A percentile compares a stretch with the other conserved stretches of the same genome.
These are phyloP conservation scores for Barnettozyma californica DNA, from an alignment of 805 yeast genomes.

Conservation along the genomic window DNA sequence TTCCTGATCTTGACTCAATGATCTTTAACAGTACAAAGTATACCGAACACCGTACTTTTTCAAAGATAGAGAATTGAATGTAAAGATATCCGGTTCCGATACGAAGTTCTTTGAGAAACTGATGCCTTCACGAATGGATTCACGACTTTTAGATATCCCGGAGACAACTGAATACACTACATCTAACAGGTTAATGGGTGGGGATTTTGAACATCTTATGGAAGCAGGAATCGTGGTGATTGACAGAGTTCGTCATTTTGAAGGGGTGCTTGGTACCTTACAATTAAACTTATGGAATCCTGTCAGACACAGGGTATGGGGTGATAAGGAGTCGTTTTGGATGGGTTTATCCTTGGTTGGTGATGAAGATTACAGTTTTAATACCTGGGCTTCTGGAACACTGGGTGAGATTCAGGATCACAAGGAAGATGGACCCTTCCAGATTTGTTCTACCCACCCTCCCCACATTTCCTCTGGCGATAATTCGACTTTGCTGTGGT, in stretches of 20 bases:
- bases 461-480: constrained; percentile 49
- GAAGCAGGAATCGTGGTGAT: constrained; percentile 42
- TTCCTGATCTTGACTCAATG: constrained; percentile 33
- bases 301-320: constrained; percentile 47
- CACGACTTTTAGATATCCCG: constrained; percentile 31
- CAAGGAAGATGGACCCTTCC: constrained; percentile 15
- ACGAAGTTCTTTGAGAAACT: constrained; percentile 38
- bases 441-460: constrained; percentile 56
- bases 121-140: constrained; percentile 37
- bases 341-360: constrained; percentile 47
- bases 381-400: constrained; percentile 32
- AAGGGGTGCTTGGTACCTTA: constrained; percentile 39
- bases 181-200: constrained; percentile 34
- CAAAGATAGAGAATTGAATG: constrained; percentile 37
- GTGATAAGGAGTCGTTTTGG: constrained; percentile 80
- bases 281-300: constrained; percentile 35
- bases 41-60: constrained; percentile 35
- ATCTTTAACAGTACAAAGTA: constrained; percentile 31
- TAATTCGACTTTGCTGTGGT: constrained; percentile 43
- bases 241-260: constrained; percentile 44
- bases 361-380: constrained; percentile 32
- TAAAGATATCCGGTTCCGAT: constrained; percentile 22
- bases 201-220: constrained; percentile 35
- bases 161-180: constrained; percentile 31
- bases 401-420: constrained; percentile 26